phyloP scores from a whole-genome alignment of 495 filamentous ascomycete genomes.

The Penicillium argentinense region DNA sequence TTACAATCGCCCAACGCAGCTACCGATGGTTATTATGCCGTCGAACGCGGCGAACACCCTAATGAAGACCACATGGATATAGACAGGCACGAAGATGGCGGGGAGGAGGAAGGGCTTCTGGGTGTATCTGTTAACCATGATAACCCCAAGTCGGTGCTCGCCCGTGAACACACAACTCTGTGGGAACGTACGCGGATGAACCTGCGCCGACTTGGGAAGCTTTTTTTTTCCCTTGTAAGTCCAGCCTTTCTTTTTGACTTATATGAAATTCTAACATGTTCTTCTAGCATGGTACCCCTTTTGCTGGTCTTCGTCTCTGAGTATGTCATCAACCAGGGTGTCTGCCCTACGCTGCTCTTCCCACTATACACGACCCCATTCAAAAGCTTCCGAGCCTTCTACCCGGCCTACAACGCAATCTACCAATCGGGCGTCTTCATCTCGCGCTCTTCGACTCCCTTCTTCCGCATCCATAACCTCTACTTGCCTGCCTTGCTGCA shows the following conservation, averaged over 20 bases:
- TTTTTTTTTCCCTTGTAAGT: conserved; percentile 71
- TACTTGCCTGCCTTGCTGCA: conserved; percentile 87
- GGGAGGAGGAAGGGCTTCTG: conserved; percentile 41
- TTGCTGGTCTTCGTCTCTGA: conserved; percentile 92
- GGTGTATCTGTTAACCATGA: conserved; percentile 26
- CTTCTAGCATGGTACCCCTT: conserved; percentile 78
- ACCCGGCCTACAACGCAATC: conserved; percentile 86
- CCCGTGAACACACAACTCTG: conserved; percentile 6
- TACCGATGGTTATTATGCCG: conserved; percentile 28
- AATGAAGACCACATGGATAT: conserved; percentile 36
- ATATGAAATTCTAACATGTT: conserved; percentile 33
- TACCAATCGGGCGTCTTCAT: conserved; percentile 95
- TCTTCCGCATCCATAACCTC: conserved; percentile 75
- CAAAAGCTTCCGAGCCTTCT: conserved; percentile 78
- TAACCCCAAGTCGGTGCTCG: conserved; percentile 20
- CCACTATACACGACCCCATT: conserved; percentile 76
- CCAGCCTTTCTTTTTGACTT: neutral
- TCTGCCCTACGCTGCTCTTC: conserved; percentile 86
- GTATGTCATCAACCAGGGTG: conserved; percentile 95
- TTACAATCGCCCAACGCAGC: conserved; percentile 34
- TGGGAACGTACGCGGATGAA: conserved; percentile 47
- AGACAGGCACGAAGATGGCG: conserved; percentile 28
- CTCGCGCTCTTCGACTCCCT: conserved; percentile 85
- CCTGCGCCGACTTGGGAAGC: conserved; percentile 48
- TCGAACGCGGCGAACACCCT: conserved; percentile 42